Evolutionary conservation across 2,329 filamentous ascomycete genomes (phyloP).

Genomic region (Alternaria alternata): DNA sequence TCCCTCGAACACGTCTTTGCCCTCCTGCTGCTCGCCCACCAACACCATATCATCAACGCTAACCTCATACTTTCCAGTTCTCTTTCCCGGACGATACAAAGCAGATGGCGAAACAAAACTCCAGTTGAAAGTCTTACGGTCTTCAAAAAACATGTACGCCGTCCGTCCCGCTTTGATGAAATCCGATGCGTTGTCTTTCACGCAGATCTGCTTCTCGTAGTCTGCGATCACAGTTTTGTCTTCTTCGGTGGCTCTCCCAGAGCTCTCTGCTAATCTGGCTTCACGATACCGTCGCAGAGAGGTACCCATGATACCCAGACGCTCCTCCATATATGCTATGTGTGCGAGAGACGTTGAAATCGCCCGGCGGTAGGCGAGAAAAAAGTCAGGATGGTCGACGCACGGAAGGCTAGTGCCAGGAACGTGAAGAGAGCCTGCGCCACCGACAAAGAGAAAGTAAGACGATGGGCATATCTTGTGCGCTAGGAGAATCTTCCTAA

Average conservation of each 20-base stretch:
- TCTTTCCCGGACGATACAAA: constrained; percentile 44
- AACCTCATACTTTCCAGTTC: constrained; percentile 45
- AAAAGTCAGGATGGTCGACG: constrained; percentile 46
- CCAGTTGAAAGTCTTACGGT: constrained; percentile 45
- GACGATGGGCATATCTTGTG: constrained; percentile 33
- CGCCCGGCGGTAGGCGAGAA: constrained; percentile 46
- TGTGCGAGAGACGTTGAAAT: constrained; percentile 46
- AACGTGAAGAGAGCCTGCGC: constrained; percentile 44
- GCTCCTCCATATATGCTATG: constrained; percentile 48
- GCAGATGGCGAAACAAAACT: constrained; percentile 46
- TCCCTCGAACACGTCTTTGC: constrained; percentile 38
- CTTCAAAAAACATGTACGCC: constrained; percentile 50
- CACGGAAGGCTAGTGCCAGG: constrained; percentile 30
- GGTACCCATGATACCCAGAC: constrained; percentile 41
- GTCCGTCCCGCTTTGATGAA: constrained; percentile 47
- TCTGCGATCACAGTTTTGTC: constrained; percentile 25
- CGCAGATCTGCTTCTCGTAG: constrained; percentile 35
- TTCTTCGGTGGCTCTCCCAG: constrained; percentile 24
- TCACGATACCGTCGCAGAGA: constrained; percentile 36
- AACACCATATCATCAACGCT: constrained; percentile 45
- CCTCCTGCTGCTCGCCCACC: constrained; percentile 31
- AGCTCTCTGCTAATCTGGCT: constrained; percentile 32
- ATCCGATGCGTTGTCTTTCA: constrained; percentile 36
- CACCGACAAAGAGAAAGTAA: constrained; percentile 49
- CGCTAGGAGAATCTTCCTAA: constrained; percentile 45